Evolutionary conservation across 257 asterid genomes (phyloP), one percentile per base, ranked within the genome.

Genomic region (Echites panduratus): DNA sequence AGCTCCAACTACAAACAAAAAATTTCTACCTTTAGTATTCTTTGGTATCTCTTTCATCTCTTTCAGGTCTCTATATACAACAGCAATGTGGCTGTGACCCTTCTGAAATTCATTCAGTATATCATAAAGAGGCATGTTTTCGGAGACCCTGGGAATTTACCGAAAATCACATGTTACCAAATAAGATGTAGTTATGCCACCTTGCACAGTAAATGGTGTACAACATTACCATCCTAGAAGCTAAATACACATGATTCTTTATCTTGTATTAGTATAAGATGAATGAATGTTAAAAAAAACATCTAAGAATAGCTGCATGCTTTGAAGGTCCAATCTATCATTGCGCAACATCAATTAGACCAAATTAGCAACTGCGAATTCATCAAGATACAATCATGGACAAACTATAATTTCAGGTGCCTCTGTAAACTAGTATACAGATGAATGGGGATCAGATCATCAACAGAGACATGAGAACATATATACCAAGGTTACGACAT

Each of bases 81-180:
- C 97, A 64, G 98, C 99, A 64, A 94, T 81, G 92, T 94, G 99
- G 81, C 99, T 91, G 81, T 94, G 99, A 58, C 99, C 99, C 88
- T 92, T 91, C 79, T 94, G 98, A 85, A 94, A 94, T 66, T 94
- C 99, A 74, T 94, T 94, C 76, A 94, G 87, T 57, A 94, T 94
- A 86, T 94, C 99, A 76, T 94, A 94, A 50, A 94, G 98, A 65
- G 99, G 99, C 85, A 91, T 89, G 85, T 91, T 82, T 79, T 89
- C 99, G 5, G 95, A 83, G 72, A 94, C 98, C 85, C 98, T 94
- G 95, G 48, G 77, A 71, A 81, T 26, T 48, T 52, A 66, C 61
- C 75, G 64, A 63, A 75, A 68, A 47, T 54, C 79, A 81, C 56
- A 43, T 35, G 50, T 68, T 47, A 61, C 22, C 44, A 24, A 53